Conservation (phyloP, 768 basidiomycete genomes). For the Trichaptum fuscoviolaceum region DNA sequence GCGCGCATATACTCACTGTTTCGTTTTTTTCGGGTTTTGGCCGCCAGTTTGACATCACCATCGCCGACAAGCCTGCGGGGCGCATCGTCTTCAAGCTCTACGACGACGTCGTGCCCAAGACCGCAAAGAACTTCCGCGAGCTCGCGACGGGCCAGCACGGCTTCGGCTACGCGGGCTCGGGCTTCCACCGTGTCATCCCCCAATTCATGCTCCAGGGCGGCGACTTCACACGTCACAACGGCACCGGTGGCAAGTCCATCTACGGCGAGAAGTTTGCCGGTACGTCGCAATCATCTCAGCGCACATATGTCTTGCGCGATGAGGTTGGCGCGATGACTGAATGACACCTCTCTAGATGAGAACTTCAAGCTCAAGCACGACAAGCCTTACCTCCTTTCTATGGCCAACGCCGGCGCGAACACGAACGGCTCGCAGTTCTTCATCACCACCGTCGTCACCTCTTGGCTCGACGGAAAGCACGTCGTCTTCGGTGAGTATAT, state of each 20-base stretch:
- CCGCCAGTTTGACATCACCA: conserved; percentile 60
- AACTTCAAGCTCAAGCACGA: conserved; percentile 77
- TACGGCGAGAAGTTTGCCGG: conserved; percentile 66
- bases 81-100: conserved; percentile 82
- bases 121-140: conserved; percentile 83
- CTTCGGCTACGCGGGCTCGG: conserved; percentile 61
- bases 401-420: conserved; percentile 78
- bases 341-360: conserved; percentile 57
- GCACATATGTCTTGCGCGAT: conserved; percentile 4
- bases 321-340: conserved; percentile 4
- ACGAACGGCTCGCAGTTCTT: conserved; percentile 92
- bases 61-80: conserved; percentile 36
- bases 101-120: conserved; percentile 72
- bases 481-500: conserved; percentile 71
- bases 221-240: conserved; percentile 67
- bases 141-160: conserved; percentile 73
- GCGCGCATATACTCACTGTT: neutral
- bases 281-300: conserved; percentile 22
- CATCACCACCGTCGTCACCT: conserved; percentile 74
- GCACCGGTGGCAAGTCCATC: conserved; percentile 79
- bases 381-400: conserved; percentile 62
- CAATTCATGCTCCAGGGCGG: conserved; percentile 89
- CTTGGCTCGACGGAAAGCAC: conserved; percentile 79
- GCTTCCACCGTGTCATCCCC: conserved; percentile 83
- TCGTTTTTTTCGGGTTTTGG: too few species aligned